Conservation (phyloP, 1,139 yeast genomes). For the Taphrina communis region DNA sequence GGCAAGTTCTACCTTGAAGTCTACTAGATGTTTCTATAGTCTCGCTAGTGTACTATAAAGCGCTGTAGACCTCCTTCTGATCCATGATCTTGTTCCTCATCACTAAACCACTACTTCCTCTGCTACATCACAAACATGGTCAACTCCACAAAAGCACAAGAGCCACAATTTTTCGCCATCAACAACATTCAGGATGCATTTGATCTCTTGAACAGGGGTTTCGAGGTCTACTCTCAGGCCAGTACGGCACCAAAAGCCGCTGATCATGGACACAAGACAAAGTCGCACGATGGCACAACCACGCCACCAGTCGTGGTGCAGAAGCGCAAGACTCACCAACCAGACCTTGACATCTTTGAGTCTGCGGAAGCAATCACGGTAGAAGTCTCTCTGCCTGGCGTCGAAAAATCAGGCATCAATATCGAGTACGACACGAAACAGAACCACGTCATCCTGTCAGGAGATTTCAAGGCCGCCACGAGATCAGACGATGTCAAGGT, state of each 20-base stretch:
- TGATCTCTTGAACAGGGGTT: constrained; percentile 9
- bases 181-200: constrained; percentile 23
- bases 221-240: constrained; percentile 12
- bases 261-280: background rate
- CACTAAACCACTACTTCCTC: no score
- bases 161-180: constrained; percentile 25
- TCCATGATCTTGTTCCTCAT: background rate
- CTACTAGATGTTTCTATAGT: constrained; percentile 1
- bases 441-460: constrained; percentile 29
- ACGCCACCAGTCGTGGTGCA: constrained; percentile 2
- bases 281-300: constrained; percentile 6
- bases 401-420: constrained; percentile 28
- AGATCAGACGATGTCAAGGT: constrained; percentile 26
- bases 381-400: constrained; percentile 36
- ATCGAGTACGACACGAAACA: constrained; percentile 27
- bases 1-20: background rate
- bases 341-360: constrained; percentile 37
- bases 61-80: no score
- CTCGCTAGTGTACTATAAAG: constrained; percentile 6
- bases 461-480: constrained; percentile 1
- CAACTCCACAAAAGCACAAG: constrained; percentile 2
- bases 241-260: background rate
- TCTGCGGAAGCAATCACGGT: constrained; percentile 11
- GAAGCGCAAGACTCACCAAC: constrained; percentile 23
- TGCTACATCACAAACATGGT: constrained; percentile 2